Evolutionary conservation across 345 rosid species (phyloP).

Genomic region (Camelina hispida): DNA sequence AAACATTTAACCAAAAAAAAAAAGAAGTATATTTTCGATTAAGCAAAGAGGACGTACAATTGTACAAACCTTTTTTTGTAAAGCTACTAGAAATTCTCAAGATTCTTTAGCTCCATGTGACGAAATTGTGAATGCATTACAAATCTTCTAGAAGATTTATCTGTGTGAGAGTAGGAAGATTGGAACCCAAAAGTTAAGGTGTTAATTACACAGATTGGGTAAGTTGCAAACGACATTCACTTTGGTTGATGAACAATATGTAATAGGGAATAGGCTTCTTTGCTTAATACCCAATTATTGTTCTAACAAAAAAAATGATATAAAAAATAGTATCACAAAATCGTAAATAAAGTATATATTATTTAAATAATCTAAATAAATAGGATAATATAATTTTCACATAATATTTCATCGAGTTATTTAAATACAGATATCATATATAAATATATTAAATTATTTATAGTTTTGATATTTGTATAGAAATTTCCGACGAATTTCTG

Average conservation of each 20-base stretch:
- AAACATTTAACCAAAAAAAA: too few relatives aligned
- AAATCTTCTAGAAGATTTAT: neutral
- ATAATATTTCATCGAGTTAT: neutral
- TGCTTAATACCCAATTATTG: neutral
- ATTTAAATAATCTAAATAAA: too few relatives aligned
- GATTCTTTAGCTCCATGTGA: neutral
- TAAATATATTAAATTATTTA: neutral
- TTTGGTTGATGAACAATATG: too few relatives aligned
- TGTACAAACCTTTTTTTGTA: neutral
- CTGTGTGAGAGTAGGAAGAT: neutral
- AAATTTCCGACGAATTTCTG: too few relatives aligned
- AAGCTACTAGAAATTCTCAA: neutral
- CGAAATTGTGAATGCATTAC: neutral
- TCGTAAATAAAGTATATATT: too few relatives aligned
- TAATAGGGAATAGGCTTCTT: neutral
- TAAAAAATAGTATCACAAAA: too few relatives aligned
- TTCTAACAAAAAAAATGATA: too few relatives aligned
- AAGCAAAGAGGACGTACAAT: neutral
- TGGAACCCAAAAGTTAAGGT: neutral
- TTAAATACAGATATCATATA: neutral
- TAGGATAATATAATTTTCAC: too few relatives aligned
- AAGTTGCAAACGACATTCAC: neutral
- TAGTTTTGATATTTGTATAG: neutral
- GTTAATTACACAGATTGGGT: neutral
- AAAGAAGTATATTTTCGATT: too few relatives aligned